Conservation (phyloP, 2,329 filamentous ascomycete species). For the Bipolaris gigantea region DNA sequence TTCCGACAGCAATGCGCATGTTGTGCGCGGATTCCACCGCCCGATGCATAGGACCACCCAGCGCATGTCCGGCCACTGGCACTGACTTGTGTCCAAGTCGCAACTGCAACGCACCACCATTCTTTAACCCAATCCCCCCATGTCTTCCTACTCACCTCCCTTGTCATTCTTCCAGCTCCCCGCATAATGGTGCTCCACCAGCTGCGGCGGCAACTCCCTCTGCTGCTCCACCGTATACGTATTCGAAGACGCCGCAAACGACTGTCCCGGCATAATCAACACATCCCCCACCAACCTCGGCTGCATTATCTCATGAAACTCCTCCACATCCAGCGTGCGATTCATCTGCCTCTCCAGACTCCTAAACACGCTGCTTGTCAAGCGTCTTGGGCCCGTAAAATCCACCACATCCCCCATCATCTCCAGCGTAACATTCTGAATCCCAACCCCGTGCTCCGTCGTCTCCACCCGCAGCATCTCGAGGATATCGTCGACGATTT, state of each 20-base stretch:
- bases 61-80: neutral
- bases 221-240: slow-evolving; percentile 15
- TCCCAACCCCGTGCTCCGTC: slow-evolving; percentile 11
- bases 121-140: no score
- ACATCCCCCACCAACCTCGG: slow-evolving; percentile 38
- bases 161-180: slow-evolving; percentile 27
- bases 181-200: slow-evolving; percentile 25
- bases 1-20: neutral
- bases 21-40: neutral
- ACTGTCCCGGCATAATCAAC: slow-evolving; percentile 21
- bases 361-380: slow-evolving; percentile 29
- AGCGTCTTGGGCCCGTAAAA: slow-evolving; percentile 31
- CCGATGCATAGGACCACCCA: neutral
- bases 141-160: slow-evolving; percentile 13
- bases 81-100: neutral
- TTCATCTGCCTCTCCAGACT: slow-evolving; percentile 26
- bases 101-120: no score
- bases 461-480: slow-evolving; percentile 16
- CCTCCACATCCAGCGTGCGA: slow-evolving; percentile 12
- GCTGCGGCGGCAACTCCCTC: slow-evolving; percentile 3
- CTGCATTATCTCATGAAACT: slow-evolving; percentile 25
- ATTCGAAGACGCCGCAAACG: slow-evolving; percentile 21
- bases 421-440: slow-evolving; percentile 20
- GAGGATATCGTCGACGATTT: slow-evolving; percentile 36
- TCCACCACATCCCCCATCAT: slow-evolving; percentile 36